These are phyloP conservation scores for Fonsecaea nubica DNA, from an alignment of 2,329 filamentous ascomycete species.

Conservation along the genomic window DNA sequence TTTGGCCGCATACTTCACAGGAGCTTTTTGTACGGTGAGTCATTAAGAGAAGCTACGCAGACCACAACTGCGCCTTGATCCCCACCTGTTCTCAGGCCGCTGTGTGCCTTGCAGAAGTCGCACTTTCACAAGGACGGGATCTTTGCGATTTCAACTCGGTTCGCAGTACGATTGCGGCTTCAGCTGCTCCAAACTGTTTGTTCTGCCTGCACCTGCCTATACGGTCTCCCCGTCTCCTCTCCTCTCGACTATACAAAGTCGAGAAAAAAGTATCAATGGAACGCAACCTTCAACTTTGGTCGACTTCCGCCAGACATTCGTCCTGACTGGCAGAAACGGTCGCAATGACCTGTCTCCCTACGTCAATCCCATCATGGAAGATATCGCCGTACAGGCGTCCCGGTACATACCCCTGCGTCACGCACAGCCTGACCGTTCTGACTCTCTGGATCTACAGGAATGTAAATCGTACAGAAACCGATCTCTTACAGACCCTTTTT, in stretches of 20 bases:
- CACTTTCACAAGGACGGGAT: neutral
- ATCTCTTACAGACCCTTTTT: slow-evolving; percentile 49
- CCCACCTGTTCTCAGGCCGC: neutral
- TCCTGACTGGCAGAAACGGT: slow-evolving; percentile 37
- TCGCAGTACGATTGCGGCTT: neutral
- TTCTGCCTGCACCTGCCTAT: neutral
- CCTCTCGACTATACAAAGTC: slow-evolving; percentile 29
- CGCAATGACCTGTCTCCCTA: slow-evolving; percentile 37
- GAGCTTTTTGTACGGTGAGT: neutral
- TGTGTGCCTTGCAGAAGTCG: slow-evolving; percentile 7
- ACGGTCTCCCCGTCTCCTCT: neutral
- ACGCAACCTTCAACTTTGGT: slow-evolving; percentile 31
- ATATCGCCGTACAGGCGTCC: slow-evolving; percentile 55
- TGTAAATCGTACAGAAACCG: slow-evolving; percentile 53
- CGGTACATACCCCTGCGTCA: slow-evolving; percentile 51
- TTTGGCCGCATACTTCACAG: slow-evolving; percentile 15
- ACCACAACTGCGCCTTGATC: neutral
- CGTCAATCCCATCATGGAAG: slow-evolving; percentile 37
- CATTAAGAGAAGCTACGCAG: neutral
- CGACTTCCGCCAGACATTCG: slow-evolving; percentile 31
- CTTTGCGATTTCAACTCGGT: neutral
- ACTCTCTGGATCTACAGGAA: slow-evolving; percentile 40
- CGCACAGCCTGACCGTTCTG: neutral
- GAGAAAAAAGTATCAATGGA: slow-evolving; percentile 33
- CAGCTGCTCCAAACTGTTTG: neutral